phyloP scores from a whole-genome alignment of 1,139 yeast genomes.

The Sugiyamaella japonica region DNA sequence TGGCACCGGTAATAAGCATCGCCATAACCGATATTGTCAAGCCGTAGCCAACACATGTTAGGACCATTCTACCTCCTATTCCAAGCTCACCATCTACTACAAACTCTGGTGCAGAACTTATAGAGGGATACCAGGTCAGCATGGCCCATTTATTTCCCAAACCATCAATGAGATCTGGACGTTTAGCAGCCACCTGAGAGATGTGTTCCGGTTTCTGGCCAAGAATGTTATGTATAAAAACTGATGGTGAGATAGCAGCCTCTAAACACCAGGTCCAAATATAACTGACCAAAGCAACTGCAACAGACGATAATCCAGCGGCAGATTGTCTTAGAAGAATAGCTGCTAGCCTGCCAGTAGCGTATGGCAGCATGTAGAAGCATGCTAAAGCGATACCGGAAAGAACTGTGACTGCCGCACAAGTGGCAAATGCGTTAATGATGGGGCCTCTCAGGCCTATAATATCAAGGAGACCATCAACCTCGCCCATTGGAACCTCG shows the following conservation, averaged over 20 bases:
- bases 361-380: conserved; percentile 34
- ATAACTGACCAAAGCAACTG: not conserved
- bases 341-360: conserved; percentile 30
- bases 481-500: conserved; percentile 29
- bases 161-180: not conserved
- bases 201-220: not conserved
- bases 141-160: not conserved
- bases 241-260: not conserved
- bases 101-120: not conserved
- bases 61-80: not conserved
- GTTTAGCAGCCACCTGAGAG: not conserved
- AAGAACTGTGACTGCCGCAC: conserved; percentile 27
- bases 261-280: not conserved
- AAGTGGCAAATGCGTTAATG: conserved; percentile 26
- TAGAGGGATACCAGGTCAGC: not conserved
- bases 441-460: conserved; percentile 40
- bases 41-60: conserved; percentile 6
- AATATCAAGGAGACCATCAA: conserved; percentile 37
- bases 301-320: not conserved
- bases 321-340: conserved; percentile 15
- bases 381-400: conserved; percentile 23
- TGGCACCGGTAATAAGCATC: not conserved
- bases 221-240: not conserved
- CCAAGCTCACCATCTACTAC: not conserved
- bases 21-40: not conserved